Evolutionary conservation across 257 asterid genomes (phyloP), one percentile per base, ranked within the genome.

Genomic region (Ocimum tenuiflorum): DNA sequence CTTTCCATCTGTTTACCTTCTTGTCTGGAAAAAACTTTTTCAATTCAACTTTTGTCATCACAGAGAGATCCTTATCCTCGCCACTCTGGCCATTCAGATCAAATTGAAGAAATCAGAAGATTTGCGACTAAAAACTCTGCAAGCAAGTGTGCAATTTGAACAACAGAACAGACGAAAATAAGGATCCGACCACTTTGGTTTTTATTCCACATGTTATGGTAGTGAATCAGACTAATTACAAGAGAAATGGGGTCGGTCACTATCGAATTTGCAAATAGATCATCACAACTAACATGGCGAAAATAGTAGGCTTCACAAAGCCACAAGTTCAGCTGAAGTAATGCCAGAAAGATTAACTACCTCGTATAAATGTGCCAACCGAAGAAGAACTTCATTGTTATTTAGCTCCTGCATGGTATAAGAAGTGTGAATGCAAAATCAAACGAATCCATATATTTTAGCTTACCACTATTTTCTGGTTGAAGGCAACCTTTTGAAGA

Each of bases 361-460:
- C 91, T 85, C 91, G 0, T 74, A 85, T 53, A 85, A 70, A 72
- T 85, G 88, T 41, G 88, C 88, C 60, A 85, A 70, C 54, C 88
- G 85, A 19, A 85, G 74, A 29, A 85, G 88, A 65, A 72, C 80
- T 64, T 71, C 68, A 31, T 83, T 74, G 69, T 78, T 60, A 3
- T n/a, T 56, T 17, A 80, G 85, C 71, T 82, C 91, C 88, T 85
- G 78, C 70, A 50, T 33, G 35, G 27, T 29, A 53, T 7, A 33
- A 61, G 50, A 19, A 39, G 54, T 18, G 63, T 13, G 56, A 13
- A 47, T 19, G 39, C 56, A 55, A 17, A 49, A 42, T 29, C 23
- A 13, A 10, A 43, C 39, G 23, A 42, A 33, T 38, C 45, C 27
- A 23, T 50, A 52, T 60, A 60, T 11, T 52, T 70, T 23, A 69